Conservation (phyloP, 2,329 filamentous ascomycete genomes). For the Pyrenophora tritici-repentis region DNA sequence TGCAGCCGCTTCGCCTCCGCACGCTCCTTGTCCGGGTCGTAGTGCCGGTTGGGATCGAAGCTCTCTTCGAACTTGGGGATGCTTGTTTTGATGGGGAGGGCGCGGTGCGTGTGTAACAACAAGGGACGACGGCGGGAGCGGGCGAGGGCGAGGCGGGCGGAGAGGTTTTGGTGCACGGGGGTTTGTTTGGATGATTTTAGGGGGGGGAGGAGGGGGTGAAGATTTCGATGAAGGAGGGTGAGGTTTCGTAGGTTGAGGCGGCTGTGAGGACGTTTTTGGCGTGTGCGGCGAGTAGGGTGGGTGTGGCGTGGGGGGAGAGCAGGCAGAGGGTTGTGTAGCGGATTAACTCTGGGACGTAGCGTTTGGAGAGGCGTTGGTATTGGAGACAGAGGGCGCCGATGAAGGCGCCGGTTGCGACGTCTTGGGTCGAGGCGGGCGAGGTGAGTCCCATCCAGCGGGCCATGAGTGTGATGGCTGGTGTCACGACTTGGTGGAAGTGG, state of each 20-base stretch:
- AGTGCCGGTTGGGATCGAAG: conserved; percentile 94
- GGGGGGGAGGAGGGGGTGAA: conserved; percentile 64
- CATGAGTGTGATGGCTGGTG: conserved; percentile 86
- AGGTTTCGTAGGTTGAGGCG: conserved; percentile 73
- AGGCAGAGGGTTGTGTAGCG: conserved; percentile 81
- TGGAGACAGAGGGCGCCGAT: conserved; percentile 78
- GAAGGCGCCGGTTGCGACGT: conserved; percentile 76
- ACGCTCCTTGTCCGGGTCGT: conserved; percentile 92
- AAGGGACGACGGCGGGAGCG: conserved; percentile 74
- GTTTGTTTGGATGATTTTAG: conserved; percentile 39
- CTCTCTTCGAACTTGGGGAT: conserved; percentile 95
- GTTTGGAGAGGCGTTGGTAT: conserved; percentile 81
- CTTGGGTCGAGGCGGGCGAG: conserved; percentile 65
- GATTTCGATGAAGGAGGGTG: conserved; percentile 77
- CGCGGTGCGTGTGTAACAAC: conserved; percentile 85
- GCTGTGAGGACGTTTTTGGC: conserved; percentile 69
- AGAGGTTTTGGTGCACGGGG: conserved; percentile 66
- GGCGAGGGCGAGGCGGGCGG: conserved; percentile 65
- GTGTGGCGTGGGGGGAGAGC: conserved; percentile 45
- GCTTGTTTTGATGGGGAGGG: conserved; percentile 82
- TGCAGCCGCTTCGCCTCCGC: conserved; percentile 82
- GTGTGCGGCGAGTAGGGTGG: conserved; percentile 62
- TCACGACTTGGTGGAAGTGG: conserved; percentile 94
- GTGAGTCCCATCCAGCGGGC: conserved; percentile 81
- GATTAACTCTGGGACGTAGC: conserved; percentile 87